phyloP scores from a whole-genome alignment of 2,329 filamentous ascomycete species.

The Sphaerostilbella broomeana region DNA sequence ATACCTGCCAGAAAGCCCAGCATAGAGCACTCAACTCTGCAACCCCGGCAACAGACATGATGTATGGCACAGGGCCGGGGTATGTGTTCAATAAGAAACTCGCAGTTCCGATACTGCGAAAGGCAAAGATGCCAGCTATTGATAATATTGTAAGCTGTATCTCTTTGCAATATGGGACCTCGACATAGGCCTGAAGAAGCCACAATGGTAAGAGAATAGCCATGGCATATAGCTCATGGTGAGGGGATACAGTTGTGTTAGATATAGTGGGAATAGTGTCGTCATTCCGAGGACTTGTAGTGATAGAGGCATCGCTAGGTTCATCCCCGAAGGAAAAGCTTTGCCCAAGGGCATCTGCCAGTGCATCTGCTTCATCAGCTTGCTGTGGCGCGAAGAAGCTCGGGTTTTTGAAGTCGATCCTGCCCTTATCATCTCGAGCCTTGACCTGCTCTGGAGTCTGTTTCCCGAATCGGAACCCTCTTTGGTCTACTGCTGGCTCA shows the following conservation, averaged over 20 bases:
- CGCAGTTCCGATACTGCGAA: slow-evolving; percentile 25
- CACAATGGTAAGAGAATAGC: slow-evolving; percentile 20
- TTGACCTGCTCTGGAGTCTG: slow-evolving; percentile 1
- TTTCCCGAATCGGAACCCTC: slow-evolving; percentile 4
- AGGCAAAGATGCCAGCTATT: slow-evolving; percentile 24
- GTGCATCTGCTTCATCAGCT: slow-evolving; percentile 31
- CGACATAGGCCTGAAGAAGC: slow-evolving; percentile 18
- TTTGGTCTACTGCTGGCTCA: slow-evolving; percentile 33
- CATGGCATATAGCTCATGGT: slow-evolving; percentile 19
- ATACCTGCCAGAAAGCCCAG: slow-evolving; percentile 28
- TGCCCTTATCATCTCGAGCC: slow-evolving; percentile 10
- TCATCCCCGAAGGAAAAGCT: slow-evolving; percentile 34
- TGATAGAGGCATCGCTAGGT: background rate
- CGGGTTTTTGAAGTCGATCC: slow-evolving; percentile 50
- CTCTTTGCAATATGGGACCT: slow-evolving; percentile 23
- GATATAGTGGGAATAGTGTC: background rate
- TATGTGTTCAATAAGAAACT: slow-evolving; percentile 11
- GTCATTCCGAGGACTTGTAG: background rate
- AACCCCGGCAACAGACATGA: slow-evolving; percentile 25
- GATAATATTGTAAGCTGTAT: slow-evolving; percentile 22
- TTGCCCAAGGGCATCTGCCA: slow-evolving; percentile 39
- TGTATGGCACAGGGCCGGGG: slow-evolving; percentile 18
- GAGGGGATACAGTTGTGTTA: slow-evolving; percentile 12
- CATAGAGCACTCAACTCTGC: slow-evolving; percentile 28
- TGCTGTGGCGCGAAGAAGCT: slow-evolving; percentile 49